Conservation (phyloP, 306 rosid genomes). For the Ceratonia siliqua region DNA sequence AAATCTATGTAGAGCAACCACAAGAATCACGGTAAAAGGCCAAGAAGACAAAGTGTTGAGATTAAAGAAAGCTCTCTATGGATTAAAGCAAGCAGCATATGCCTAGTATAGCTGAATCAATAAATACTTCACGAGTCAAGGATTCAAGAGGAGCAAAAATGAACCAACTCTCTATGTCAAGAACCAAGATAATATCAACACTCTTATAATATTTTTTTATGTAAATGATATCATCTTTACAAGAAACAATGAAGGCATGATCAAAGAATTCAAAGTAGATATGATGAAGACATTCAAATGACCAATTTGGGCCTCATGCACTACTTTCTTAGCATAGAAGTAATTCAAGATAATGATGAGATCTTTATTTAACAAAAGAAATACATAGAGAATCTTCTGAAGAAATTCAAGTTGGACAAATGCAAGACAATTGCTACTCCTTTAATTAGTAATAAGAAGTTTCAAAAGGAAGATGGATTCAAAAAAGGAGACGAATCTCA, state of each 20-base stretch:
- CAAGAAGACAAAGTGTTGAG: neutral
- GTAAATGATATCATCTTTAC: neutral
- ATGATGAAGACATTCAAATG: neutral
- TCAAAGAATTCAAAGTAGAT: no score
- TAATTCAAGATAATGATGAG: no score
- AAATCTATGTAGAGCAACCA: no score
- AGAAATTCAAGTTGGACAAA: no score
- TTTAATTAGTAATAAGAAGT: no score
- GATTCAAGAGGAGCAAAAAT: neutral
- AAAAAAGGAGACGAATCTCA: no score
- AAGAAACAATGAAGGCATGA: no score
- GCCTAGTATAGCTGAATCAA: neutral
- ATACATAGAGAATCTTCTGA: no score
- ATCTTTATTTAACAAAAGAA: no score
- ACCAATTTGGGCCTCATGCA: slow-evolving; percentile 5
- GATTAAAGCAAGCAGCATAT: neutral
- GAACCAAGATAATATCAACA: neutral
- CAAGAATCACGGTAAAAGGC: no score
- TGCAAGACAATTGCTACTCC: no score
- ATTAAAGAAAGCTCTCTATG: neutral
- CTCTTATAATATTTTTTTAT: neutral
- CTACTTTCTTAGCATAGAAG: neutral
- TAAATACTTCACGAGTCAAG: neutral
- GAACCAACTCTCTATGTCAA: neutral
- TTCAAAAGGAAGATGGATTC: no score